Evolutionary conservation across 495 filamentous ascomycete genomes (phyloP), one percentile per base, ranked within the genome.

Genomic region (Aspergillus saccharolyticus): DNA sequence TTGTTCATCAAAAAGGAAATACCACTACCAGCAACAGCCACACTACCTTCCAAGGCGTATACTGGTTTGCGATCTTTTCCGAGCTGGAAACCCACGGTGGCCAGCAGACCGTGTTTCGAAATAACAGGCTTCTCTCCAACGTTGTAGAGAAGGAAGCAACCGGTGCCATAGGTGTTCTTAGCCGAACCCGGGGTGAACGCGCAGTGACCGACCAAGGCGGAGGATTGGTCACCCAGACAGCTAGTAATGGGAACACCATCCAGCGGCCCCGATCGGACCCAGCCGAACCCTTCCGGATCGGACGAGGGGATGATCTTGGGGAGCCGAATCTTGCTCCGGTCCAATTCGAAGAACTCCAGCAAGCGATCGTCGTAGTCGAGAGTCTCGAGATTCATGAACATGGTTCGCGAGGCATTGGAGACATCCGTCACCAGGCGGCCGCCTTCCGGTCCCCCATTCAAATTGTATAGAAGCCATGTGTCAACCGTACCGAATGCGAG

Each of bases 91-190:
- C 89, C 93, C 18, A 97, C 88, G 0, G 93, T 97, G 30, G 88
- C 87, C 28, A 97, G 78, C 45, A 97, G 78, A 28, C 93, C 93
- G 66, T 94, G 89, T 58, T 85, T 87, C 24, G 93, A 96, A 56
- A 96, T 88, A 44, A 96, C 91, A 3, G 93, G 92, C 73, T 91
- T 87, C 22, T 86, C 80, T 51, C 93, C 93, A 53, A 96, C 91
- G 67, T 97, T 96, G 68, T 96, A 96, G 3, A 97, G 80, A 54
- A 97, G 78, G 77, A 97, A 97, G 70, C 92, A 96, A 25, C 93
- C 93, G 2, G 93, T 97, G 43, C 93, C 93, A 59, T 96, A 97
- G 1, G 93, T 97, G 68, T 96, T 96, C 78, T 97, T 97, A 42
- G 93, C 93, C 61, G 80, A 80, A 49, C 93, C 93, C 1, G 91